Percentiles rank a stretch among this genome's conserved stretches.
These are phyloP conservation scores for Penicillium olsonii DNA, from an alignment of 2,329 filamentous ascomycete genomes.

Conservation along the genomic window DNA sequence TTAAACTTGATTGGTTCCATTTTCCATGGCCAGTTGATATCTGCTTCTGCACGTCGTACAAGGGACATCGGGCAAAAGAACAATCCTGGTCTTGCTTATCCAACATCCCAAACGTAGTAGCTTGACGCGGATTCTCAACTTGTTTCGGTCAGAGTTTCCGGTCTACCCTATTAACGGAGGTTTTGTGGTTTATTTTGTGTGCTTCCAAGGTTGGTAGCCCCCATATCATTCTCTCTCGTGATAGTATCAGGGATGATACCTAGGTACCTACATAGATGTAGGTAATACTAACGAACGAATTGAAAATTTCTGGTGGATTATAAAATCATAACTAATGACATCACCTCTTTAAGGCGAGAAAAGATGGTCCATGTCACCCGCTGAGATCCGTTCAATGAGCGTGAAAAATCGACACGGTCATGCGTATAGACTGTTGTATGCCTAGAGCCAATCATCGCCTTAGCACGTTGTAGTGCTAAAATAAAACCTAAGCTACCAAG, in stretches of 20 bases:
- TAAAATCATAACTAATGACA: no score
- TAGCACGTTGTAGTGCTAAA: no score
- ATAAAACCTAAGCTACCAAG: not conserved
- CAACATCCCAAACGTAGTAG: not conserved
- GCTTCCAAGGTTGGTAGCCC: not conserved
- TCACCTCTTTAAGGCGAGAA: no score
- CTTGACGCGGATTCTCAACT: not conserved
- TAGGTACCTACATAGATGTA: no score
- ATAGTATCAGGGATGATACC: not conserved
- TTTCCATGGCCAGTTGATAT: slow-evolving; percentile 5
- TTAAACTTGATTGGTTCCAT: slow-evolving; percentile 2
- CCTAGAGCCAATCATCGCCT: no score
- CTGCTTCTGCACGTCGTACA: slow-evolving; percentile 20
- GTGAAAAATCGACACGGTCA: no score
- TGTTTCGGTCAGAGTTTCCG: not conserved
- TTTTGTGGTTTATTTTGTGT: not conserved
- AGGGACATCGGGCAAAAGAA: slow-evolving; percentile 13
- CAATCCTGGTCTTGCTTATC: slow-evolving; percentile 4
- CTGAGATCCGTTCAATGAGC: no score
- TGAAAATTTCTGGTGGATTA: no score
- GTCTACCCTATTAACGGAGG: not conserved
- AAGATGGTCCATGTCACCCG: no score
- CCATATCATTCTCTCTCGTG: not conserved
- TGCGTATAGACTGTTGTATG: no score
- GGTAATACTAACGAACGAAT: no score